A percentile compares a stretch with the other conserved stretches of the same genome.
Evolutionary conservation across 257 asterid genomes (phyloP).

Genomic region (Penstemon barbatus): DNA sequence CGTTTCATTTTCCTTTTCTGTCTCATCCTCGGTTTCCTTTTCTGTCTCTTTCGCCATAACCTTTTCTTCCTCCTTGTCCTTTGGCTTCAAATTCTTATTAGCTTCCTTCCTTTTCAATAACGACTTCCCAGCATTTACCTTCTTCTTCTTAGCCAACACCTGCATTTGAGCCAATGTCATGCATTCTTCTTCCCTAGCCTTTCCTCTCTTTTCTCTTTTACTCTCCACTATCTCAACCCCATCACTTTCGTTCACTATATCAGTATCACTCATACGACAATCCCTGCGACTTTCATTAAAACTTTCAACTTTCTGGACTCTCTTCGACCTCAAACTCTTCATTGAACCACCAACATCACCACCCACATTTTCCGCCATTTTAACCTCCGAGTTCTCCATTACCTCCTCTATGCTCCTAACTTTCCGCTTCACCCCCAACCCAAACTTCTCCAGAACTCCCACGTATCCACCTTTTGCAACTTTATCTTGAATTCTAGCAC

Average conservation of each 20-base stretch:
- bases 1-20: conserved; percentile 20
- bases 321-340: conserved; percentile 29
- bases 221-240: conserved; percentile 35
- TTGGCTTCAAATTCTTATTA: conserved; percentile 26
- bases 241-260: conserved; percentile 24
- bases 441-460: conserved; percentile 45
- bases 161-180: conserved; percentile 88
- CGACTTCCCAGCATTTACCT: conserved; percentile 33
- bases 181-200: conserved; percentile 55
- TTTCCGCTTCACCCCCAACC: conserved; percentile 40
- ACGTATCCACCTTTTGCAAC: conserved; percentile 40
- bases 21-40: not conserved
- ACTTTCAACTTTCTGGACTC: conserved; percentile 20
- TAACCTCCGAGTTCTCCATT: conserved; percentile 32
- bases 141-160: conserved; percentile 53
- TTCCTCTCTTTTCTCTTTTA: conserved; percentile 28
- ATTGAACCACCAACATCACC: conserved; percentile 29
- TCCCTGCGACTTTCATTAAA: conserved; percentile 14
- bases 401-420: conserved; percentile 37
- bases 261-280: conserved; percentile 13
- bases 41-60: conserved; percentile 14
- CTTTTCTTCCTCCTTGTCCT: conserved; percentile 20
- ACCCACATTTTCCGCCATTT: conserved; percentile 21
- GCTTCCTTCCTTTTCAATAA: conserved; percentile 21
- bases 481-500: conserved; percentile 62